These are phyloP conservation scores for Talaromyces funiculosus DNA, from an alignment of 2,329 filamentous ascomycete genomes.

Conservation along the genomic window DNA sequence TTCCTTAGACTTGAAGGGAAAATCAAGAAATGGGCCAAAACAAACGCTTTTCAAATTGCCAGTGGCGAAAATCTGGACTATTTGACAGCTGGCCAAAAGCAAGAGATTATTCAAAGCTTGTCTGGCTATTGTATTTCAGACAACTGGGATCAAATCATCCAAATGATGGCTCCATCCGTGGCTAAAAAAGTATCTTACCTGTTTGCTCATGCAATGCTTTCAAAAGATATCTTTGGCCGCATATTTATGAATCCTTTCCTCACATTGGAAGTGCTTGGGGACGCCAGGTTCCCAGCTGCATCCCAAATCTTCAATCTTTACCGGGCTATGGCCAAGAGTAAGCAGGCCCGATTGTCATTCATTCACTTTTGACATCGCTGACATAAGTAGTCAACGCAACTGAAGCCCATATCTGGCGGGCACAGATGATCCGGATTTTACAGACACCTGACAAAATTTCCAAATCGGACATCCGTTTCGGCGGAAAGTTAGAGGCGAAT, in stretches of 20 bases:
- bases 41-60: background rate
- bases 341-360: background rate
- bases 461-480: background rate
- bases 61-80: background rate
- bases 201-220: background rate
- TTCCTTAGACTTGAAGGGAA: background rate
- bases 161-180: background rate
- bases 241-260: background rate
- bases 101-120: background rate
- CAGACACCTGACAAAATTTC: background rate
- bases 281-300: background rate
- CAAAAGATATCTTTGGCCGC: background rate
- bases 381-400: constrained; percentile 13
- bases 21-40: background rate
- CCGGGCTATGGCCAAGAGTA: background rate
- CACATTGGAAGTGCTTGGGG: background rate
- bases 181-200: background rate
- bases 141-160: background rate
- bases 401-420: constrained; percentile 20
- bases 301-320: background rate
- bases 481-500: background rate
- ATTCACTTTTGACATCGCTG: background rate
- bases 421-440: constrained; percentile 18
- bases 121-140: background rate
- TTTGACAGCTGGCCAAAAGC: background rate